These are phyloP conservation scores for Cytospora piceicola DNA, from an alignment of 2,329 filamentous ascomycete species.

Conservation along the genomic window DNA sequence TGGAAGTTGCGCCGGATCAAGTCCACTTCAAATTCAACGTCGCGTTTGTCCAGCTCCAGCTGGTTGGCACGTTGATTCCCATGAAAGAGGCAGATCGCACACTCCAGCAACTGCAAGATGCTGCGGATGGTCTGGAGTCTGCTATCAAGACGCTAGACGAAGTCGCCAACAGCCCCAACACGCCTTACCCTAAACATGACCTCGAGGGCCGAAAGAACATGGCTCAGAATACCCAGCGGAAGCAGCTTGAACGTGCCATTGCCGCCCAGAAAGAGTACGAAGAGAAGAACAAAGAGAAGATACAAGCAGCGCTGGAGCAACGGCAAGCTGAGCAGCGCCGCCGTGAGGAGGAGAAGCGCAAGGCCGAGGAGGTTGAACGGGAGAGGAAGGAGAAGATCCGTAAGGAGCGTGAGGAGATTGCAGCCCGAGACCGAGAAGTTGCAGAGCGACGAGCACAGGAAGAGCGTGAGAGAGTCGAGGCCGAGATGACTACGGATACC, in stretches of 20 bases:
- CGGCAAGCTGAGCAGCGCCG: constrained; percentile 79
- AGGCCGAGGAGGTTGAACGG: constrained; percentile 68
- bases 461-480: constrained; percentile 68
- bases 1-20: constrained; percentile 78
- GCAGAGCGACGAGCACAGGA: constrained; percentile 74
- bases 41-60: constrained; percentile 94
- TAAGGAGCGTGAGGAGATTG: constrained; percentile 83
- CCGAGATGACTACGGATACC: constrained; percentile 78
- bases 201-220: constrained; percentile 96
- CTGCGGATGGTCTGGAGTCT: constrained; percentile 78
- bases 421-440: constrained; percentile 72
- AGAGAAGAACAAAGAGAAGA: constrained; percentile 86
- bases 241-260: constrained; percentile 84
- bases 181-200: constrained; percentile 88
- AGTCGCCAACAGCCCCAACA: constrained; percentile 64
- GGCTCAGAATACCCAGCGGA: constrained; percentile 92
- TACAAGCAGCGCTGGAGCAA: constrained; percentile 76
- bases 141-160: constrained; percentile 76
- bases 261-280: constrained; percentile 90
- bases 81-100: constrained; percentile 78
- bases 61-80: constrained; percentile 72
- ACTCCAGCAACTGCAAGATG: constrained; percentile 78
- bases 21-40: constrained; percentile 97
- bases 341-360: constrained; percentile 76
- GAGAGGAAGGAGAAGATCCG: constrained; percentile 80